Evolutionary conservation across 176 grass and related monocot species (phyloP).

Genomic region (Musa itinerans): DNA sequence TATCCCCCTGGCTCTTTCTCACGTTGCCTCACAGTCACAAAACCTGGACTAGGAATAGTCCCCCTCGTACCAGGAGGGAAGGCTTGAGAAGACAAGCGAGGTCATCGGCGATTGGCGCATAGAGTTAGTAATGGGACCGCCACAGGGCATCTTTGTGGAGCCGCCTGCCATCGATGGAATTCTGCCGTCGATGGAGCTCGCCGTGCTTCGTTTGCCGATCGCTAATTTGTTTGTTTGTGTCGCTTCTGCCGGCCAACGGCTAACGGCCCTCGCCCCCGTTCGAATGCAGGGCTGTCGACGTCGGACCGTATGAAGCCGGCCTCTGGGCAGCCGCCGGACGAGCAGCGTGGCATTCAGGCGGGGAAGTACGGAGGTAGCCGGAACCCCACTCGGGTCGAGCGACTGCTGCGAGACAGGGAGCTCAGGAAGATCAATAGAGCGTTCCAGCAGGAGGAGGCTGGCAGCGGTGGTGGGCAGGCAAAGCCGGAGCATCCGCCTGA

Average conservation of each 20-base stretch:
- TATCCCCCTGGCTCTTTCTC: not conserved
- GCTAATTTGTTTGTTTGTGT: not conserved
- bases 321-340: not conserved
- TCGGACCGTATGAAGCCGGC: not conserved
- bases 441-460: not conserved
- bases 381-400: slow-evolving; percentile 31
- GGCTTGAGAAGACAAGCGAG: not conserved
- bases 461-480: not conserved
- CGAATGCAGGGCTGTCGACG: not conserved
- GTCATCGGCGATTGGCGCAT: not conserved
- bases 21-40: slow-evolving; percentile 1
- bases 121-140: not conserved
- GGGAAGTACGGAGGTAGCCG: slow-evolving; percentile 20
- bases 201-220: not conserved
- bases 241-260: not conserved
- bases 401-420: slow-evolving; percentile 33
- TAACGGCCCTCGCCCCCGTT: not conserved
- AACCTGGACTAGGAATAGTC: slow-evolving; percentile 6
- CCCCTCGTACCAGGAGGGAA: not conserved
- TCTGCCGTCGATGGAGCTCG: not conserved
- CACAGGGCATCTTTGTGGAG: not conserved
- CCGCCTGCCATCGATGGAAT: not conserved
- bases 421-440: slow-evolving; percentile 20
- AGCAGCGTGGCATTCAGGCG: slow-evolving; percentile 22
- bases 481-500: not conserved